Conservation (phyloP, 257 asterid genomes). For the Cordia subcordata region DNA sequence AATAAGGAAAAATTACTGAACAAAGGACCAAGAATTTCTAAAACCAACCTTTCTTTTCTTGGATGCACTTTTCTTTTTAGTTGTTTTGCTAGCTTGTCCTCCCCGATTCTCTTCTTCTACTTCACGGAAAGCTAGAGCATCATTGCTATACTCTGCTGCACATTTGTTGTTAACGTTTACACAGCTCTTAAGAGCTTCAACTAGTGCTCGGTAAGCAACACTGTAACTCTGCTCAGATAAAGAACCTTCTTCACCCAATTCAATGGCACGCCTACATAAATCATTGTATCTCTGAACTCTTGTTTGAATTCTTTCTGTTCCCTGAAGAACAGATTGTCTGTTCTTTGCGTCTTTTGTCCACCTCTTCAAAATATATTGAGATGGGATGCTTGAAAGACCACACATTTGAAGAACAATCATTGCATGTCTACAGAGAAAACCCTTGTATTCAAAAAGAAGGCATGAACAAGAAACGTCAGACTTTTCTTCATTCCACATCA, state of each 20-base stretch:
- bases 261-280: constrained; percentile 82
- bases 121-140: constrained; percentile 47
- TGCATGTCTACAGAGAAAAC: constrained; percentile 91
- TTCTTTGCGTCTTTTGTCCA: constrained; percentile 94
- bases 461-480: constrained; percentile 90
- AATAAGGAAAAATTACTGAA: constrained; percentile 12
- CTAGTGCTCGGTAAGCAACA: constrained; percentile 73
- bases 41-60: constrained; percentile 80
- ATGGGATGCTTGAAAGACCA: constrained; percentile 86
- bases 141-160: constrained; percentile 48
- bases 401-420: constrained; percentile 94
- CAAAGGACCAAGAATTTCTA: constrained; percentile 8
- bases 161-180: constrained; percentile 69
- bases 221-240: constrained; percentile 62
- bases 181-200: constrained; percentile 77
- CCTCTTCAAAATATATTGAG: constrained; percentile 75
- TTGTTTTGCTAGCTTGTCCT: constrained; percentile 40
- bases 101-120: constrained; percentile 60
- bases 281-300: constrained; percentile 91
- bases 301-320: constrained; percentile 55
- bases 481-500: constrained; percentile 65
- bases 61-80: constrained; percentile 56
- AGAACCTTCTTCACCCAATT: constrained; percentile 87
- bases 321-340: constrained; percentile 41
- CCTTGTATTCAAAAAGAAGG: constrained; percentile 82